A percentile compares a stretch with the other conserved stretches of the same genome.
Conservation (phyloP, 2,329 filamentous ascomycete species). For the Aspergillus sp. region DNA sequence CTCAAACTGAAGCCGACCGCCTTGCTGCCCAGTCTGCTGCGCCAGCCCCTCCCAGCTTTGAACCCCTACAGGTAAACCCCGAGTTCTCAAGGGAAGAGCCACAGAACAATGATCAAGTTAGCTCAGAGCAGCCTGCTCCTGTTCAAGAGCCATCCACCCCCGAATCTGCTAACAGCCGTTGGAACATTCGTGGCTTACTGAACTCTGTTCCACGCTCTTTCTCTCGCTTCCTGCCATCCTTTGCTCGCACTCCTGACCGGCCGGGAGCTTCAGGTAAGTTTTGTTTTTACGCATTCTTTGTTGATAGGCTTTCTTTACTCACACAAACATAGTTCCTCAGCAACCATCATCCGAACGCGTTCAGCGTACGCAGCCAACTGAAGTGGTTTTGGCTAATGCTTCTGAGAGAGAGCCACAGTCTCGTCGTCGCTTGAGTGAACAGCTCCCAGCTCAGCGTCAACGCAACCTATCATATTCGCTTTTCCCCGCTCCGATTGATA, state of each 20-base stretch:
- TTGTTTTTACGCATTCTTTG: not conserved
- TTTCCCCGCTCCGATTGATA: slow-evolving; percentile 32
- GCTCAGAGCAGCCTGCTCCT: slow-evolving; percentile 9
- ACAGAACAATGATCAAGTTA: slow-evolving; percentile 7
- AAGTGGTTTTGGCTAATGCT: slow-evolving; percentile 1
- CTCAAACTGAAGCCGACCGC: slow-evolving; percentile 36
- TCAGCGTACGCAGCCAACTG: slow-evolving; percentile 15
- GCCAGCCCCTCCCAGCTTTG: slow-evolving; percentile 12
- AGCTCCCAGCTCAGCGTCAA: slow-evolving; percentile 24
- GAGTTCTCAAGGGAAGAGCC: slow-evolving; percentile 16
- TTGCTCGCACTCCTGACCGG: slow-evolving; percentile 23
- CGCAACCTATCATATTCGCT: slow-evolving; percentile 33
- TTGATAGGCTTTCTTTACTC: slow-evolving; percentile 4
- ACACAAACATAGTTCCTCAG: slow-evolving; percentile 19
- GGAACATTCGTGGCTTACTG: slow-evolving; percentile 36
- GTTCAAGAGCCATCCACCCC: slow-evolving; percentile 27
- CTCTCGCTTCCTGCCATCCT: slow-evolving; percentile 30
- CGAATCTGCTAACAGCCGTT: slow-evolving; percentile 29
- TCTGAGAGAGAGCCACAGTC: slow-evolving; percentile 15
- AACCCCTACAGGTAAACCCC: slow-evolving; percentile 16
- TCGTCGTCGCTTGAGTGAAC: slow-evolving; percentile 23
- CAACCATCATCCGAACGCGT: slow-evolving; percentile 27
- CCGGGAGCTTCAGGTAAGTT: slow-evolving; percentile 23
- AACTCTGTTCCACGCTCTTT: slow-evolving; percentile 37
- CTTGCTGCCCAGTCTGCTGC: slow-evolving; percentile 16